Evolutionary conservation across 73 alveolate genomes (phyloP).

Genomic region (Paramecium octaurelia): DNA sequence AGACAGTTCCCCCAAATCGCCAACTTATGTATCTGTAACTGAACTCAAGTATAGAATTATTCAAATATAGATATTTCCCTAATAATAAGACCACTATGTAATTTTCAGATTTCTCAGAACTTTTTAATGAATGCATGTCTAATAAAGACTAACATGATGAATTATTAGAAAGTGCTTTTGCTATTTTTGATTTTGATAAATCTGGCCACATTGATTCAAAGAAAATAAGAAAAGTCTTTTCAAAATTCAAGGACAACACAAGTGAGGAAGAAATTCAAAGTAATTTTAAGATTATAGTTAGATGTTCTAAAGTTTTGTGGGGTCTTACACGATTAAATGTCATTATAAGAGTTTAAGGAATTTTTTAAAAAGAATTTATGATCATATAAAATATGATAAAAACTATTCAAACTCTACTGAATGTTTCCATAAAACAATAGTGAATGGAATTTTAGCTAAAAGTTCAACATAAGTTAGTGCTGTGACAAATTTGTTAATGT

Average conservation of each 20-base stretch:
- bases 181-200: conserved; percentile 28
- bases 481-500: not conserved
- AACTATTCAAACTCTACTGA: conserved; percentile 22
- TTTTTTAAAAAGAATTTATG: conserved; percentile 9
- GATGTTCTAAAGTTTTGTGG: conserved; percentile 63
- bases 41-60: conserved; percentile 13
- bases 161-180: conserved; percentile 21
- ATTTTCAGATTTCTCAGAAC: conserved; percentile 31
- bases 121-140: conserved; percentile 46
- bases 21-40: conserved; percentile 8
- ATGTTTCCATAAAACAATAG: conserved; percentile 6
- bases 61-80: conserved; percentile 5
- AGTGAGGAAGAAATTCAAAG: conserved; percentile 54
- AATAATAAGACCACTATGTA: conserved; percentile 30
- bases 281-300: not conserved
- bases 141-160: conserved; percentile 49
- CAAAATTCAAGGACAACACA: conserved; percentile 41
- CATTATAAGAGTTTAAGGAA: conserved; percentile 39
- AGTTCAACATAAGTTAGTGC: not conserved
- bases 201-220: conserved; percentile 35
- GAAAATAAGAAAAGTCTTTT: conserved; percentile 33
- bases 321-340: conserved; percentile 38
- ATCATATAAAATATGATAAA: not conserved
- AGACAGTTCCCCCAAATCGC: conserved; percentile 4
- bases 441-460: not conserved